Evolutionary conservation across 2,329 filamentous ascomycete genomes (phyloP).

Genomic region (Colletotrichum scovillei): DNA sequence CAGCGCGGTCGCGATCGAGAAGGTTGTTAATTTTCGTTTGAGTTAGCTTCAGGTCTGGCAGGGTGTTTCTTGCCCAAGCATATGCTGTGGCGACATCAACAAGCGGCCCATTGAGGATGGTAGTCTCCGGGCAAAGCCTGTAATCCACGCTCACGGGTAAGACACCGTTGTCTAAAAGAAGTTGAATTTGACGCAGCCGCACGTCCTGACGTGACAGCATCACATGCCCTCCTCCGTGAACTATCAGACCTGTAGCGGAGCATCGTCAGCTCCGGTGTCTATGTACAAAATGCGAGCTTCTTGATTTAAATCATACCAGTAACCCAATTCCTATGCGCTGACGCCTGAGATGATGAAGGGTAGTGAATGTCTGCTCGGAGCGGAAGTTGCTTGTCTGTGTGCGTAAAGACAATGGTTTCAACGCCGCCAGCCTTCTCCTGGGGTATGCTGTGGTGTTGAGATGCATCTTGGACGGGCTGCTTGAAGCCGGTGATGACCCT

Average conservation of each 20-base stretch:
- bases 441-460: too few species aligned
- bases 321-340: too few species aligned
- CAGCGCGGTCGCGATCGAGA: conserved; percentile 40
- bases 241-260: not conserved
- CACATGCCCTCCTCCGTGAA: conserved; percentile 57
- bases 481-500: too few species aligned
- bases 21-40: not conserved
- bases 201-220: conserved; percentile 51
- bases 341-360: too few species aligned
- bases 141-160: conserved; percentile 62
- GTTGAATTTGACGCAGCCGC: conserved; percentile 40
- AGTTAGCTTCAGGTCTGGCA: not conserved
- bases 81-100: conserved; percentile 56
- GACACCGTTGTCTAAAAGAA: conserved; percentile 52
- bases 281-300: too few species aligned
- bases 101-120: conserved; percentile 57
- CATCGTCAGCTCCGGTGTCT: too few species aligned
- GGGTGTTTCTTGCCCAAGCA: conserved; percentile 48
- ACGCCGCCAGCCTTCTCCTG: too few species aligned
- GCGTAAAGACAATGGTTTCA: too few species aligned
- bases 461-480: too few species aligned
- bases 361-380: too few species aligned
- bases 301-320: too few species aligned
- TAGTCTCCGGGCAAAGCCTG: conserved; percentile 60
- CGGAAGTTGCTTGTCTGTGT: too few species aligned